Evolutionary conservation across 345 rosid species (phyloP), one percentile per base, ranked within the genome.

Genomic region (Citrus trifoliata): DNA sequence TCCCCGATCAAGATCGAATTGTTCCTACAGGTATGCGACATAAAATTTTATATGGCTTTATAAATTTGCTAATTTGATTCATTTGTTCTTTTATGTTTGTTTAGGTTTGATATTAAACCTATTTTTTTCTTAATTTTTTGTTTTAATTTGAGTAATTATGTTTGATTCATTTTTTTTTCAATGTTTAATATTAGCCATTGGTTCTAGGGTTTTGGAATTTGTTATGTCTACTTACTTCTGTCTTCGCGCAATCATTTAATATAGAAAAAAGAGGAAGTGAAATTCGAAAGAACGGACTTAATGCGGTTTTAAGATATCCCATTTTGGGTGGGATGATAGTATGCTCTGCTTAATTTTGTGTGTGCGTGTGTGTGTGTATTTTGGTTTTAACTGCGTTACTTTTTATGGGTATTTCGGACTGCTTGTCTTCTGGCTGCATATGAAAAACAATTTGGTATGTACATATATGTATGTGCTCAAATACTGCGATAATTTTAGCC

Each of bases 11-110:
- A 42, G 80, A 79, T 75, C 84, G 81, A 79, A 79, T 83, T 81
- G 78, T 79, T 81, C 27, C 83, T 42, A 80, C 86, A 21, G 88
- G 88, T 86, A 86, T 75, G 35, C 78, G n/a, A 74, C 62, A 53
- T 53, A 16, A 53, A 21, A 33, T 38, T 6, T 18, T 73, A 24
- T 2, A 46, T 35, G 4, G 42, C 48, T 53, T 53, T 40, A 40
- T 55, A 74, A 63, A 4, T 35, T 69, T 48, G 25, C 9, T 71
- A 61, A 37, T 70, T 72, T 14, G 28, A 28, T 76, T 75, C 62
- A 28, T 48, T 4, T 71, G 67, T 22, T 30, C 25, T 9, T 64
- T 46, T 64, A 28, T 40, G 12, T 64, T 46, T 12, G 5, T 40
- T 75, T 71, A 12, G 62, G 56, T 71, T 71, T 53, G 27, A 24